Conservation (phyloP, 2,329 filamentous ascomycete species). For the Dothiorella sarmentorum region DNA sequence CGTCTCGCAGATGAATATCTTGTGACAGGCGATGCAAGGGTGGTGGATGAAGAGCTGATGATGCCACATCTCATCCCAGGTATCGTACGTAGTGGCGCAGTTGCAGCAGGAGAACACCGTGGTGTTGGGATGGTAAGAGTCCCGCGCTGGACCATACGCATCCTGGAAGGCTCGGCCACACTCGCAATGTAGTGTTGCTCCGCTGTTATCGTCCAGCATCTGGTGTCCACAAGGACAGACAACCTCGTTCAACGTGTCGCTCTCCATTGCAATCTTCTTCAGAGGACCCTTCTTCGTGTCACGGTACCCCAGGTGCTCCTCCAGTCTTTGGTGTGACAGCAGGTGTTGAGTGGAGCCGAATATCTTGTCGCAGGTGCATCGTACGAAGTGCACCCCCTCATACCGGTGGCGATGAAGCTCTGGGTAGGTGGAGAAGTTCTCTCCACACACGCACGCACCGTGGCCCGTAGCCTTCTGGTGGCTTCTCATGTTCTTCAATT, state of each 20-base stretch:
- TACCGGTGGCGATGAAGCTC: slow-evolving; percentile 14
- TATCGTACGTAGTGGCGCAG: slow-evolving; percentile 7
- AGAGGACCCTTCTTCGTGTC: slow-evolving; percentile 14
- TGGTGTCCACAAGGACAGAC: slow-evolving; percentile 12
- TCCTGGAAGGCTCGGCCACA: slow-evolving; percentile 14
- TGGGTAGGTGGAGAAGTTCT: slow-evolving; percentile 10
- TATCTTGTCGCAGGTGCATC: slow-evolving; percentile 10
- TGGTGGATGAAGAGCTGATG: slow-evolving; percentile 17
- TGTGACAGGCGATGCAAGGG: slow-evolving; percentile 18
- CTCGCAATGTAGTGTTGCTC: background rate
- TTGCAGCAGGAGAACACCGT: slow-evolving; percentile 5
- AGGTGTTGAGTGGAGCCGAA: slow-evolving; percentile 15
- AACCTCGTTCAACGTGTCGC: slow-evolving; percentile 14
- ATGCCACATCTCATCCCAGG: slow-evolving; percentile 18
- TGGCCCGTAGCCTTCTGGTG: slow-evolving; percentile 17
- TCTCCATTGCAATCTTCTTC: slow-evolving; percentile 2
- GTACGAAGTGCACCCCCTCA: slow-evolving; percentile 4
- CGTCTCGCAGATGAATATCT: slow-evolving; percentile 13
- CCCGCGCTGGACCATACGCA: slow-evolving; percentile 3
- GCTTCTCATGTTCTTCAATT: background rate
- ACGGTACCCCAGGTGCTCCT: slow-evolving; percentile 7
- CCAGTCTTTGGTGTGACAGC: slow-evolving; percentile 16
- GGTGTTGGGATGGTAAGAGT: background rate
- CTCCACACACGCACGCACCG: slow-evolving; percentile 16
- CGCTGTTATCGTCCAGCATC: background rate